These are phyloP conservation scores for Dendrostoma leiphaemia DNA, from an alignment of 2,329 filamentous ascomycete genomes.

Conservation along the genomic window DNA sequence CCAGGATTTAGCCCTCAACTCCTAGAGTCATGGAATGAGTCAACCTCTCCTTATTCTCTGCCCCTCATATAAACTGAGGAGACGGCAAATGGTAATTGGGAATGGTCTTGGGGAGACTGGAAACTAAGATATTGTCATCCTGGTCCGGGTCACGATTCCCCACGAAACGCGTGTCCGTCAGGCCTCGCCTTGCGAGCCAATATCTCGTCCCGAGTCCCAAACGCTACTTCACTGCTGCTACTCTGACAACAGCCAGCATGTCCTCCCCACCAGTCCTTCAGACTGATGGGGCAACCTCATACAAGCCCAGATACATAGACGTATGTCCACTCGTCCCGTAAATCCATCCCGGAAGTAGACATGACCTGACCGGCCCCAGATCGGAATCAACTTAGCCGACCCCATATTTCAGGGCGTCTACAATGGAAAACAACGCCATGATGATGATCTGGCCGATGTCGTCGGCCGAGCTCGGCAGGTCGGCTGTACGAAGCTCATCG, in stretches of 20 bases:
- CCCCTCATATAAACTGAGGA: not conserved
- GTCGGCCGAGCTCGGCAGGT: conserved; percentile 74
- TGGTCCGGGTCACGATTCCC: not conserved
- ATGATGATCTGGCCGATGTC: conserved; percentile 72
- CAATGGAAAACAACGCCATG: conserved; percentile 73
- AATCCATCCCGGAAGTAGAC: not conserved
- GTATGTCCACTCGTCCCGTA: conserved; percentile 38
- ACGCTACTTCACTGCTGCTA: not conserved
- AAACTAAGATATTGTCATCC: conserved; percentile 6
- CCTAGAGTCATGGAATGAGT: not conserved
- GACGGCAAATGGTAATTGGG: not conserved
- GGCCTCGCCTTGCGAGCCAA: not conserved
- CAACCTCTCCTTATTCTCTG: not conserved
- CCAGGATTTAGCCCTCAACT: too few relatives aligned
- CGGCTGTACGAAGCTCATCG: conserved; percentile 85
- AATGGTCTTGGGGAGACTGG: conserved; percentile 3
- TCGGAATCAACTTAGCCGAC: conserved; percentile 95
- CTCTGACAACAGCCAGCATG: conserved; percentile 13
- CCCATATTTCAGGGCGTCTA: conserved; percentile 85
- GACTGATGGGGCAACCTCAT: conserved; percentile 21
- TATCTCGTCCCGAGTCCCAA: not conserved
- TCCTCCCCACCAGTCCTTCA: conserved; percentile 15
- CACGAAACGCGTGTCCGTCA: not conserved
- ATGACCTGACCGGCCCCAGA: conserved; percentile 39
- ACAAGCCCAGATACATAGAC: conserved; percentile 60